A percentile compares a stretch with the other conserved stretches of the same genome.
phyloP scores from a whole-genome alignment of 306 rosid genomes.

The Rosa rugosa region DNA sequence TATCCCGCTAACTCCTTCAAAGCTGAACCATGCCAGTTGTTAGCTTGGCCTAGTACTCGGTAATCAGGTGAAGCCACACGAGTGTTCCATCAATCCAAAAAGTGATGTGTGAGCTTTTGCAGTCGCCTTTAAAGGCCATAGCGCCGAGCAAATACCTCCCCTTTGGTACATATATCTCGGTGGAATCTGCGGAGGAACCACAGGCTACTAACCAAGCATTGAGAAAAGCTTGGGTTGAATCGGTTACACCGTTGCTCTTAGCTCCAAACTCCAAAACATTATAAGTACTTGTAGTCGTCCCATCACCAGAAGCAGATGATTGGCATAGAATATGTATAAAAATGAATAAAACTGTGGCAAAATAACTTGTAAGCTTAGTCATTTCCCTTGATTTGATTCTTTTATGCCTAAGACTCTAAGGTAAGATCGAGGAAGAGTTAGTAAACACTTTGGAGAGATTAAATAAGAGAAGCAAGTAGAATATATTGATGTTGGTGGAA shows the following conservation, averaged over 20 bases:
- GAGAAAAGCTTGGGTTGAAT: conserved; percentile 41
- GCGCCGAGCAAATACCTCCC: conserved; percentile 36
- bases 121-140: conserved; percentile 21
- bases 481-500: too few species aligned
- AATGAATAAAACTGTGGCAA: too few species aligned
- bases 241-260: conserved; percentile 32
- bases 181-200: conserved; percentile 3
- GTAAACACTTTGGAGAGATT: not conserved
- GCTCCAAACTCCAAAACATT: conserved; percentile 51
- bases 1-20: conserved; percentile 25
- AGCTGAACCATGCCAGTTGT: conserved; percentile 19
- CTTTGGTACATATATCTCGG: conserved; percentile 38
- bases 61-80: conserved; percentile 20
- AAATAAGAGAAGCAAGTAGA: not conserved
- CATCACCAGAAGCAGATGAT: not conserved
- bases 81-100: conserved; percentile 29
- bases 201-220: conserved; percentile 48
- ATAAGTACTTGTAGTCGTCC: conserved; percentile 11
- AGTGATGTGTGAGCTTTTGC: conserved; percentile 19
- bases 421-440: not conserved
- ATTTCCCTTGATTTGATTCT: conserved; percentile 5
- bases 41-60: conserved; percentile 4
- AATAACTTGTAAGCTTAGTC: conserved; percentile 11
- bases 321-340: conserved; percentile 6
- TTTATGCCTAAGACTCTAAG: not conserved